Conservation (phyloP, 23 red algal species). For the Gracilaria vermiculophylla region DNA sequence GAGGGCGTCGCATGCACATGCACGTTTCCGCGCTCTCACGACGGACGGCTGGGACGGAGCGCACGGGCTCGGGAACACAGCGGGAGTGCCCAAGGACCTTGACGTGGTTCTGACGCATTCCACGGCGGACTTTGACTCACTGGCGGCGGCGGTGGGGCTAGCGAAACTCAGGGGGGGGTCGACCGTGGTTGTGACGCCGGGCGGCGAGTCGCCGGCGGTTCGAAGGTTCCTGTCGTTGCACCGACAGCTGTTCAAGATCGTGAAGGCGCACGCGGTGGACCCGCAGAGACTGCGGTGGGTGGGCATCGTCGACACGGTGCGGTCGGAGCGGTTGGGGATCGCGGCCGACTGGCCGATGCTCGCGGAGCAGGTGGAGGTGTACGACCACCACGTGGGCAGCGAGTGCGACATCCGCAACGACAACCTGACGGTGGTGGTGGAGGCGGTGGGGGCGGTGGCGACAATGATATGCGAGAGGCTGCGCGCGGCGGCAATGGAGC, state of each 20-base stretch:
- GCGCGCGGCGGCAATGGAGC: background rate
- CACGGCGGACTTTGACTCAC: conserved; percentile 78
- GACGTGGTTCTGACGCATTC: conserved; percentile 69
- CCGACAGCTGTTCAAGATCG: conserved; percentile 58
- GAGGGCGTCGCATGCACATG: too few species aligned
- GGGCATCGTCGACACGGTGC: conserved; percentile 72
- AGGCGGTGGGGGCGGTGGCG: conserved; percentile 77
- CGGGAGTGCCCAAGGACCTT: conserved; percentile 11
- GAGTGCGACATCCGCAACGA: conserved; percentile 60
- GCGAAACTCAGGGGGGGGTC: conserved; percentile 59
- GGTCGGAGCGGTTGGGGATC: conserved; percentile 54
- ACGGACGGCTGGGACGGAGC: too few species aligned
- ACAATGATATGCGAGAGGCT: conserved; percentile 82
- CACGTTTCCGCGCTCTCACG: too few species aligned
- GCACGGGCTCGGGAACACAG: background rate
- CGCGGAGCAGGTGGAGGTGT: conserved; percentile 59
- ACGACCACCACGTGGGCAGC: conserved; percentile 70
- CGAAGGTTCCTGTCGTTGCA: conserved; percentile 66
- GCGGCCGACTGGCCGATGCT: conserved; percentile 55
- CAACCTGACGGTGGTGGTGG: conserved; percentile 41
- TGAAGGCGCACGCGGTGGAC: conserved; percentile 41
- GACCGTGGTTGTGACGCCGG: conserved; percentile 69
- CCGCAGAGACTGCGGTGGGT: conserved; percentile 60
- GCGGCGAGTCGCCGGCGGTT: conserved; percentile 48
- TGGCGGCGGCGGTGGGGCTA: conserved; percentile 79